A percentile compares a stretch with the other conserved stretches of the same genome.
Conservation (phyloP, 441 rosid genomes). For the Jatropha multifida region DNA sequence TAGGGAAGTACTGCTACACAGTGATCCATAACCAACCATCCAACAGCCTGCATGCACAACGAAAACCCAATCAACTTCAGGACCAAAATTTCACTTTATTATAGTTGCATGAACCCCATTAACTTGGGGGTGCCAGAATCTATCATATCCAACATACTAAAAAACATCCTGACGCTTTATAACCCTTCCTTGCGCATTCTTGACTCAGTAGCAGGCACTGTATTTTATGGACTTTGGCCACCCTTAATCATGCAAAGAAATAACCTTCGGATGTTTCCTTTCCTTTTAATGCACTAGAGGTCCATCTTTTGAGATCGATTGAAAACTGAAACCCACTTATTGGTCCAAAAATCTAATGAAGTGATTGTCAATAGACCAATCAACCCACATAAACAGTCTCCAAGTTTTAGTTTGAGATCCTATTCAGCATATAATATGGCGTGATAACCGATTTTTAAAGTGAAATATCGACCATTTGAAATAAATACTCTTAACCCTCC, state of each 20-base stretch:
- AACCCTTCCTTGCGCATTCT: neutral
- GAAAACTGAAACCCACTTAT: neutral
- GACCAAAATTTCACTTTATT: neutral
- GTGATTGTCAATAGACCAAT: neutral
- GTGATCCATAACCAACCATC: neutral
- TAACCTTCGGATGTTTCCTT: neutral
- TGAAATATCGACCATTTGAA: neutral
- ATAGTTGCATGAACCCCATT: neutral
- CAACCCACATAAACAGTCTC: neutral
- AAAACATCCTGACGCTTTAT: neutral
- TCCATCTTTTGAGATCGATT: neutral
- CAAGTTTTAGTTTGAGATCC: neutral
- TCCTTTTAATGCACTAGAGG: neutral
- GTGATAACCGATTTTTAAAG: neutral
- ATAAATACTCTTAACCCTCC: neutral
- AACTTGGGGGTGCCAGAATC: neutral
- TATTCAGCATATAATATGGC: neutral
- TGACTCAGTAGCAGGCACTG: neutral
- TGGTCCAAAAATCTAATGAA: neutral
- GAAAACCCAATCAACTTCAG: neutral
- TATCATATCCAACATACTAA: neutral
- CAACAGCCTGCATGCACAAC: neutral
- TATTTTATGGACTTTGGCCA: neutral
- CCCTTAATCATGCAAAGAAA: neutral
- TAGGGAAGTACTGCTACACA: neutral